Evolutionary conservation across 768 basidiomycete species (phyloP).

Genomic region (Brasilioporus rufonigricans): DNA sequence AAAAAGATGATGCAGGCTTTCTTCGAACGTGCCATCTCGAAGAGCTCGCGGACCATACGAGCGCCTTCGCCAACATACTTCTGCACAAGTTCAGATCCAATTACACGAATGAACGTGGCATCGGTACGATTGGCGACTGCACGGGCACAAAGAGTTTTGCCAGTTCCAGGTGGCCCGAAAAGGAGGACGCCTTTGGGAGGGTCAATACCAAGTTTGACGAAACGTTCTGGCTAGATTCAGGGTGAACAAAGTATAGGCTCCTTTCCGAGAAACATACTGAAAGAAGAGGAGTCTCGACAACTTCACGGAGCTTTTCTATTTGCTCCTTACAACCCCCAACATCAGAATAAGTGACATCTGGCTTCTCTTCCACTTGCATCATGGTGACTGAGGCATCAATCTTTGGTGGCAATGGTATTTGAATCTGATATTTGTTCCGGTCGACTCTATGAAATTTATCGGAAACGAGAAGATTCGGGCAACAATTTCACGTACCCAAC

Average conservation of each 20-base stretch:
- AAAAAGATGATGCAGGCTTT: conserved; percentile 99
- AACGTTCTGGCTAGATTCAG: conserved; percentile 87
- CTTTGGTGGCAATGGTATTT: conserved; percentile 97
- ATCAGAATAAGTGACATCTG: conserved; percentile 96
- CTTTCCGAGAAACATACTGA: conserved; percentile 55
- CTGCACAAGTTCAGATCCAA: conserved; percentile 98
- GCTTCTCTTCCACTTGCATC: conserved; percentile 99
- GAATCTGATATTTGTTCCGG: conserved; percentile 96
- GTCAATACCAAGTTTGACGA: conserved; percentile 97
- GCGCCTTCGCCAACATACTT: conserved; percentile 99
- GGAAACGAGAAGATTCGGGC: not conserved
- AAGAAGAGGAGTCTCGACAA: conserved; percentile 93
- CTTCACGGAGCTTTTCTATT: conserved; percentile 97
- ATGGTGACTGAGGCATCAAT: conserved; percentile 99
- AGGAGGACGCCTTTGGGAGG: conserved; percentile 97
- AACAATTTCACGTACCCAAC: conserved; percentile 72
- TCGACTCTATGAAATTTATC: conserved; percentile 62
- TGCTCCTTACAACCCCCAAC: conserved; percentile 99
- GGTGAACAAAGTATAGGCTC: conserved; percentile 12
- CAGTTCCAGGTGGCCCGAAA: conserved; percentile 96
- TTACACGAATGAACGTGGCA: conserved; percentile 98
- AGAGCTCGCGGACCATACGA: conserved; percentile 96
- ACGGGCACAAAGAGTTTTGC: conserved; percentile 96
- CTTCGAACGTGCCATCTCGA: conserved; percentile 98
- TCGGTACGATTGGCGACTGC: conserved; percentile 99